Evolutionary conservation across 371 early-diverging fungal species (phyloP).

Genomic region (Chytridium lagenaria): DNA sequence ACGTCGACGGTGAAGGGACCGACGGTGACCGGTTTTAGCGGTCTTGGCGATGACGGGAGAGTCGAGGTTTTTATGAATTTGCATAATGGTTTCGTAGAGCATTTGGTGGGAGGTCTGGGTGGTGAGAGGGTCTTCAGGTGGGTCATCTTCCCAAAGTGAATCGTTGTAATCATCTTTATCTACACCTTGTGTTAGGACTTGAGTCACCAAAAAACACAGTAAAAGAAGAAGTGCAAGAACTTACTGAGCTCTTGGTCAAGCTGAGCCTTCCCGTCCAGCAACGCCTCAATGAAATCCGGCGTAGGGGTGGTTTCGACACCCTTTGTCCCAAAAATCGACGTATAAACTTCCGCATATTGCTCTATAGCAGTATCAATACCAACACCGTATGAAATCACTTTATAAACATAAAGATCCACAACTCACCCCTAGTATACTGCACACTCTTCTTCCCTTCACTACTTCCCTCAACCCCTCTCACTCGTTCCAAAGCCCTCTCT

Average conservation of each 20-base stretch:
- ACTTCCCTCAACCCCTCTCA: not conserved
- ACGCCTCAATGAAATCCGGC: not conserved
- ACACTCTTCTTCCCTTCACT: not conserved
- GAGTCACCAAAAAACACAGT: not conserved
- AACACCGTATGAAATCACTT: not conserved
- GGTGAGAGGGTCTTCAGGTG: not conserved
- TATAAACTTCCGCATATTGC: slow-evolving; percentile 38
- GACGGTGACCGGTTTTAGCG: not conserved
- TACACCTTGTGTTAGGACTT: not conserved
- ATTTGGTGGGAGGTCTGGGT: not conserved
- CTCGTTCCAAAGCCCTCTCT: not conserved
- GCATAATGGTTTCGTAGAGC: not conserved
- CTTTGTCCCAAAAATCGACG: slow-evolving; percentile 29
- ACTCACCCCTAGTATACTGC: not conserved
- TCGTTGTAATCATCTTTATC: not conserved
- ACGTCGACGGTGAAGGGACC: not conserved
- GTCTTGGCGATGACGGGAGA: not conserved
- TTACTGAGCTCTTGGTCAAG: not conserved
- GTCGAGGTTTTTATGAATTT: not conserved
- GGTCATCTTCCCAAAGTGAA: not conserved
- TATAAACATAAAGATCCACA: not conserved
- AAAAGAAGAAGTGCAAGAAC: not conserved
- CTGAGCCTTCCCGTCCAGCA: not conserved
- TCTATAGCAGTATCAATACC: slow-evolving; percentile 4
- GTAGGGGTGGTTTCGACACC: not conserved